These are phyloP conservation scores for Fagus crenata DNA, from an alignment of 306 rosid genomes.

Conservation along the genomic window DNA sequence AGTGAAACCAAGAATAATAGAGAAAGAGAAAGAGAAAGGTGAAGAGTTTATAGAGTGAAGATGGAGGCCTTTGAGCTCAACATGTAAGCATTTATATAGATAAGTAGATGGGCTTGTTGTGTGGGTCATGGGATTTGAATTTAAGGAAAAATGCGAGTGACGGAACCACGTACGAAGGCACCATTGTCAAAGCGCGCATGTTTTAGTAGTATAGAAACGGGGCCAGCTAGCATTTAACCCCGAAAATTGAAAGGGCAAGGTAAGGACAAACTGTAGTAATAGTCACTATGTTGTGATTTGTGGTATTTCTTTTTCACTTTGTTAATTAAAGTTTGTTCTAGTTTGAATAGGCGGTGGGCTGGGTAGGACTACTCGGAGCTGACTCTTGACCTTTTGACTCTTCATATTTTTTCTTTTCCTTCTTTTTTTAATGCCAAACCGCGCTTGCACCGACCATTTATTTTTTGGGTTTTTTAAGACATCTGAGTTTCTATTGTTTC, in stretches of 20 bases:
- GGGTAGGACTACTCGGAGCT: neutral
- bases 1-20: neutral
- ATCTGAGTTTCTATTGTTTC: neutral
- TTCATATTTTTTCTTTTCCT: neutral
- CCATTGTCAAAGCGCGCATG: neutral
- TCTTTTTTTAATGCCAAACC: neutral
- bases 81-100: neutral
- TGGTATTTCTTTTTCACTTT: neutral
- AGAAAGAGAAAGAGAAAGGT: neutral
- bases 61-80: neutral
- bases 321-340: neutral
- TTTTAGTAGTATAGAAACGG: neutral
- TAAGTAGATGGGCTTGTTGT: neutral
- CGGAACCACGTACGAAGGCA: neutral
- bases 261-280: no score
- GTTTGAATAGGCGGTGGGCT: neutral
- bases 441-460: constrained; percentile 17
- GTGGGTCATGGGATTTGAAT: neutral
- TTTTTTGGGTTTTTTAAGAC: neutral
- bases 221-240: no score
- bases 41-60: neutral
- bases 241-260: no score
- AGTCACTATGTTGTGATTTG: no score
- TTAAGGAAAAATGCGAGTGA: neutral
- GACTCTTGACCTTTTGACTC: constrained; percentile 12